Conservation (phyloP, 106 monocot genomes). For the Ottelia alismoides region DNA sequence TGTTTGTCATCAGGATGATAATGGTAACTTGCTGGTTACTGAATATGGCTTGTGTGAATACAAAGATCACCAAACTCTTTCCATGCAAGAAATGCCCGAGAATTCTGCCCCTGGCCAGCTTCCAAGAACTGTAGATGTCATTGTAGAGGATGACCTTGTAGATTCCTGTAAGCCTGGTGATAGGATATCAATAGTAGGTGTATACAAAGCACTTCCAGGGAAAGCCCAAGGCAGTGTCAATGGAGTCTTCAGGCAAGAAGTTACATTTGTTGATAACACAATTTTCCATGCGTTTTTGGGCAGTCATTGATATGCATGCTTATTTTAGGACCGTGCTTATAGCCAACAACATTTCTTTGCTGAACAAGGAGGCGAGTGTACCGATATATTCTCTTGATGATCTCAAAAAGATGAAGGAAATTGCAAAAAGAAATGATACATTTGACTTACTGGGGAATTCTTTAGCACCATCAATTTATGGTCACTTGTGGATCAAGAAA, state of each 20-base stretch:
- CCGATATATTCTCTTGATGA: slow-evolving; percentile 63
- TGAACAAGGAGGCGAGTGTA: slow-evolving; percentile 97
- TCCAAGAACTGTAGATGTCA: slow-evolving; percentile 95
- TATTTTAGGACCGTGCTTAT: slow-evolving; percentile 96
- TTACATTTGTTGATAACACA: too few species aligned
- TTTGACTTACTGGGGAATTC: slow-evolving; percentile 82
- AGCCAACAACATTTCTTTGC: slow-evolving; percentile 79
- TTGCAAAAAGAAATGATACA: slow-evolving; percentile 76
- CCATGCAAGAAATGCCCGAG: slow-evolving; percentile 99
- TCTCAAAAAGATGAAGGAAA: slow-evolving; percentile 76
- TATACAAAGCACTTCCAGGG: slow-evolving; percentile 92
- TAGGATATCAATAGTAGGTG: slow-evolving; percentile 75
- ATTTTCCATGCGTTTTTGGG: too few species aligned
- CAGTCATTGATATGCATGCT: too few species aligned
- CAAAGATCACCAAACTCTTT: slow-evolving; percentile 96
- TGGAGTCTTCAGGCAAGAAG: slow-evolving; percentile 74
- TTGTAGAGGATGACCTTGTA: slow-evolving; percentile 92
- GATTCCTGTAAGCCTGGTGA: slow-evolving; percentile 99
- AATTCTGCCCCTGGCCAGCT: slow-evolving; percentile 97
- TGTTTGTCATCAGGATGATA: slow-evolving; percentile 65
- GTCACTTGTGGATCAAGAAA: slow-evolving; percentile 98
- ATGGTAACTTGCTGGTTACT: slow-evolving; percentile 87
- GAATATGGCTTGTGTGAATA: slow-evolving; percentile 96
- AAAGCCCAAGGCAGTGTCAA: slow-evolving; percentile 90
- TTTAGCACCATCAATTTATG: slow-evolving; percentile 94